Conservation (phyloP, 1,284 basidiomycete genomes). For the Laetiporus sulphureus region DNA sequence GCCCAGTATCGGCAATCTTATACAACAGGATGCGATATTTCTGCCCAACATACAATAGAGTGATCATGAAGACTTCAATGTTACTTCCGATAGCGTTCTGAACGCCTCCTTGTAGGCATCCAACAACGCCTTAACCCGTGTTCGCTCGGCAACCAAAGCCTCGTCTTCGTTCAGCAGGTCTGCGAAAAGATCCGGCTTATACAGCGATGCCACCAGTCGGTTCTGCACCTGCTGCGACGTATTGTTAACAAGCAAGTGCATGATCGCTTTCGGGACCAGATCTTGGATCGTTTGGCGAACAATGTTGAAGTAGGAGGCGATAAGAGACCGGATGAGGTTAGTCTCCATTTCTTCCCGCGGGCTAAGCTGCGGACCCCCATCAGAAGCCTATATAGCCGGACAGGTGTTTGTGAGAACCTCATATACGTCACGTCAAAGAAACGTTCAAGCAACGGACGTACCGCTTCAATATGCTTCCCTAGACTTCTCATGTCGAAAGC, state of each 20-base stretch:
- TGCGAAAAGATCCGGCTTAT: slow-evolving; percentile 90
- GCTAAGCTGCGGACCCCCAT: slow-evolving; percentile 51
- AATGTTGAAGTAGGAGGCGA: slow-evolving; percentile 94
- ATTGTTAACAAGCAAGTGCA: slow-evolving; percentile 95
- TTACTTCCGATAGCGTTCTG: slow-evolving; percentile 77
- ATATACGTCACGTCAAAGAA: slow-evolving; percentile 1
- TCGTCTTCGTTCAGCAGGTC: slow-evolving; percentile 96
- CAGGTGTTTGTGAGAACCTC: too few relatives aligned
- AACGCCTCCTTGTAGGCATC: slow-evolving; percentile 98
- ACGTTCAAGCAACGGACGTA: slow-evolving; percentile 36
- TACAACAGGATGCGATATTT: too few relatives aligned
- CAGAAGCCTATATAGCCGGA: slow-evolving; percentile 40
- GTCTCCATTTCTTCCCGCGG: slow-evolving; percentile 95
- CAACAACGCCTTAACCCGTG: slow-evolving; percentile 89
- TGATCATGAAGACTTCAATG: slow-evolving; percentile 53
- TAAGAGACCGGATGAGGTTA: slow-evolving; percentile 88
- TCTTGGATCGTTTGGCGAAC: slow-evolving; percentile 97
- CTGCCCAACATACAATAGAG: too few relatives aligned
- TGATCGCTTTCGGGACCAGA: slow-evolving; percentile 93
- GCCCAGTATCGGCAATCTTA: too few relatives aligned
- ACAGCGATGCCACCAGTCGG: slow-evolving; percentile 85
- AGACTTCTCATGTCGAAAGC: slow-evolving; percentile 99
- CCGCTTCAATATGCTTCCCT: slow-evolving; percentile 91
- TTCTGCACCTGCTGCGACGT: slow-evolving; percentile 97
- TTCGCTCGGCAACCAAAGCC: slow-evolving; percentile 86